A percentile compares a stretch with the other conserved stretches of the same genome.
Evolutionary conservation across 306 rosid genomes (phyloP).

Genomic region (Corylus americana): DNA sequence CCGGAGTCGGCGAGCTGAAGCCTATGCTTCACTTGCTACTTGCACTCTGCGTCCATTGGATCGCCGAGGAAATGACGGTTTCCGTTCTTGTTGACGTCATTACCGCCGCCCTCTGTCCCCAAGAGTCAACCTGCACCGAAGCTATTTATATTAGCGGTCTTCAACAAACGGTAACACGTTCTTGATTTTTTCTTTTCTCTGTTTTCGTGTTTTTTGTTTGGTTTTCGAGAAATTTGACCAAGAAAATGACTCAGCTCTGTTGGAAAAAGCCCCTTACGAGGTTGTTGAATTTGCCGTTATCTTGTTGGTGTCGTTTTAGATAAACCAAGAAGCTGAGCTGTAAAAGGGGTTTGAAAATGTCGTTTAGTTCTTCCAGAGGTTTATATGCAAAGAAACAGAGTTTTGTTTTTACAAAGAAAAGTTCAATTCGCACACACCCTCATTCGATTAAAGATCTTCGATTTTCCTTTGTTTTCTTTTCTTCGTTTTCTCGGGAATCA

Average conservation of each 20-base stretch:
- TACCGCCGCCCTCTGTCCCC: slow-evolving; percentile 60
- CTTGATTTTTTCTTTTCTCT: neutral
- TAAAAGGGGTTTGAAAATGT: neutral
- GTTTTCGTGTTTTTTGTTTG: neutral
- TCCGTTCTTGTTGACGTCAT: slow-evolving; percentile 84
- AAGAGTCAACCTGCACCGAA: slow-evolving; percentile 52
- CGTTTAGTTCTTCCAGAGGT: neutral
- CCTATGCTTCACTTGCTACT: slow-evolving; percentile 69
- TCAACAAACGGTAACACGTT: slow-evolving; percentile 59
- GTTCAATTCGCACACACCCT: neutral
- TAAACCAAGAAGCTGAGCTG: neutral
- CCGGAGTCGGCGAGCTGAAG: slow-evolving; percentile 42
- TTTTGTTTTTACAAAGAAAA: neutral
- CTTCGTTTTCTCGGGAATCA: neutral
- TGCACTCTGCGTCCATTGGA: slow-evolving; percentile 68
- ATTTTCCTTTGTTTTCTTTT: neutral
- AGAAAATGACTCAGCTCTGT: no score
- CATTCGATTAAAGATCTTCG: neutral
- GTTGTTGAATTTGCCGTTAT: neutral
- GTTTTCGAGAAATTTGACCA: slow-evolving; percentile 2
- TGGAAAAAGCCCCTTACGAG: neutral
- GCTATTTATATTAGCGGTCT: slow-evolving; percentile 66
- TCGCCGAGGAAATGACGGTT: slow-evolving; percentile 85
- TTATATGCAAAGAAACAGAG: neutral
- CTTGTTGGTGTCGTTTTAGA: neutral